Base-by-base conservation (phyloP, 1,284 basidiomycete genomes). In the Heterobasidion parviporum region DNA sequence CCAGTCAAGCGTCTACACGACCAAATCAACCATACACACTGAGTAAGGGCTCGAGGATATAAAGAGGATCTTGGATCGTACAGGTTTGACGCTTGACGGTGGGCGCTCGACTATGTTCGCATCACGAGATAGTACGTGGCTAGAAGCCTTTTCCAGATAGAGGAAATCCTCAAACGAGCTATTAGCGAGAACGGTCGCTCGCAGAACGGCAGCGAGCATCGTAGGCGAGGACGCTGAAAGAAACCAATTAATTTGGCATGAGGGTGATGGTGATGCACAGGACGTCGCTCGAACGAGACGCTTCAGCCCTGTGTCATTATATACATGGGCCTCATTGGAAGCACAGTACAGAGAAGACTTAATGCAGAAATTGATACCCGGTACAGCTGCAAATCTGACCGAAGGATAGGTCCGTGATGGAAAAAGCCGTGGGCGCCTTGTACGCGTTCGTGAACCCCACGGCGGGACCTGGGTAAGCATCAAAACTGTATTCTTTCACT, bases 301-400 rank as follows among this genome's bases (percentile, higher is more conserved):
- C 38, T n/a, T n/a, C 10, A 12, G n/a, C 38, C 10, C 38, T n/a
- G 38, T 43, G 48, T 57, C 54, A 60, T 51, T 61, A 61, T 61
- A 61, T 51, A 44, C 53, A 48, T 53, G 49, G 36, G 15, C 12
- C 36, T 54, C 51, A 54, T 56, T 57, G 60, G 50, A 61, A 55
- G 54, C 54, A 38, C 46, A 35, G 41, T 34, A 41, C 41, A 38
- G 56, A 32, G 48, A 38, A 54, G 54, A 57, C 54, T 49, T 58
- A 57, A 57, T 55, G 54, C 46, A 48, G 46, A 48, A 16, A 18
- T 48, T 16, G 46, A 48, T 48, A 16, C 7, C 41, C 53, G 53
- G 57, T 46, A 55, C 35, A 52, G 46, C 36, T 44, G 50, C 52
- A 45, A 43, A 56, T 59, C 58, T 56, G 52, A 55, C 59, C 59